Evolutionary conservation across 2,329 filamentous ascomycete species (phyloP), one percentile per base, ranked within the genome.

Genomic region (Trichoderma breve): DNA sequence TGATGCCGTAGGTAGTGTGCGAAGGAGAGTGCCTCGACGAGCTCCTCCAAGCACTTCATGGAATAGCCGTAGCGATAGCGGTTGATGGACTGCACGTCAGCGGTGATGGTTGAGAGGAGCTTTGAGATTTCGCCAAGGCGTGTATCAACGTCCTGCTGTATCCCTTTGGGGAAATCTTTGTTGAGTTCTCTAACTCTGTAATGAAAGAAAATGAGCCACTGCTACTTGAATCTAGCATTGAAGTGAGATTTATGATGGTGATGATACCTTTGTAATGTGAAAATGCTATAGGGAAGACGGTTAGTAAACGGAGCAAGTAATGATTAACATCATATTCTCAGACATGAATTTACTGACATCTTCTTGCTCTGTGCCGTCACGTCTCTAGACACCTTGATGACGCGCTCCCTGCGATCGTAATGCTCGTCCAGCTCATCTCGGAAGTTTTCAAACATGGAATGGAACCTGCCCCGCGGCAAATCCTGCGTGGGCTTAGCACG

Each of bases 291-390:
- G 4, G 18, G 21, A 26, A n/a, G 43, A 47, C 1, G 18, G 14
- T 62, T 51, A 62, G 58, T 21, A 30, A 39, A 6, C 28, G 18
- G 28, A 55, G 28, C 1, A n/a, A 67, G 28, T 1, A 12, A 12
- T 12, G 6, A 21, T 21, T 0, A 14, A 65, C 1, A 61, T 14
- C 4, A 11, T 0, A 14, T 34, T 21, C 3, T 4, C 5, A 12
- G 14, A 4, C 9, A 14, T 0, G 6, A 1, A 1, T 4, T 4
- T 5, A 62, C 86, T 83, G 82, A 97, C 94, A 98, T 97, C 84
- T 98, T 99, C 86, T 99, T 99, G 82, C 94, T 97, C 69, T 94
- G 86, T 0, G 94, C 94, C 7, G 96, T 99, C 72, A 99, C 93
- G 81, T 99, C 96, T 74, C 95, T 87, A 9, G 93, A 97, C 2